A percentile compares a stretch with the other conserved stretches of the same genome.
These are phyloP conservation scores for Trichoderma gracile DNA, from an alignment of 2,329 filamentous ascomycete genomes.

Conservation along the genomic window DNA sequence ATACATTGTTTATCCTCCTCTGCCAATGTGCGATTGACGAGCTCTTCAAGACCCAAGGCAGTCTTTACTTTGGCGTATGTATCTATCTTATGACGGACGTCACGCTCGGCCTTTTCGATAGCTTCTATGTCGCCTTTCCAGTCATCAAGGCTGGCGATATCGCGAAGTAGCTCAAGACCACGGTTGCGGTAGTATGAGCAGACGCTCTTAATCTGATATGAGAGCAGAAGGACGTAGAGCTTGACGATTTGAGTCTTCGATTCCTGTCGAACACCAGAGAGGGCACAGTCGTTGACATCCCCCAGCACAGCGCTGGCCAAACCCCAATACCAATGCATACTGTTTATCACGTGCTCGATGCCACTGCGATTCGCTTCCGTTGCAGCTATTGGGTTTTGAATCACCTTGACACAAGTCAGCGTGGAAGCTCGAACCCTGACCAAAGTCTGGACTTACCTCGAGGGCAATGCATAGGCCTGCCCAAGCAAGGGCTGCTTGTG, in stretches of 20 bases:
- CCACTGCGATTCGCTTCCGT: slow-evolving; percentile 38
- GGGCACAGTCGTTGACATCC: slow-evolving; percentile 20
- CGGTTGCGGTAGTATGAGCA: slow-evolving; percentile 40
- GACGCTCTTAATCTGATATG: slow-evolving; percentile 45
- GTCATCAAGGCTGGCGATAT: slow-evolving; percentile 37
- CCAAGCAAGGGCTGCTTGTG: slow-evolving; percentile 43
- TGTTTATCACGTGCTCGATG: slow-evolving; percentile 39
- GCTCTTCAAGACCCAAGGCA: slow-evolving; percentile 22
- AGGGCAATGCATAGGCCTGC: slow-evolving; percentile 39
- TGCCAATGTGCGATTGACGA: slow-evolving; percentile 23
- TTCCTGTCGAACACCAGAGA: slow-evolving; percentile 27
- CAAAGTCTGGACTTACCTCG: slow-evolving; percentile 32
- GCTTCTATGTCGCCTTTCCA: slow-evolving; percentile 37
- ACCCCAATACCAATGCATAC: slow-evolving; percentile 44
- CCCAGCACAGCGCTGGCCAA: slow-evolving; percentile 36
- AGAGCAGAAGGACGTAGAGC: slow-evolving; percentile 43
- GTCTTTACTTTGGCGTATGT: slow-evolving; percentile 24
- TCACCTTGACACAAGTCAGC: slow-evolving; percentile 31
- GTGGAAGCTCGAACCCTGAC: not conserved
- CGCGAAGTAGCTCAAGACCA: slow-evolving; percentile 34
- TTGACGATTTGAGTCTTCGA: slow-evolving; percentile 35
- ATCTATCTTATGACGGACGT: not conserved
- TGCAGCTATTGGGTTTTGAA: slow-evolving; percentile 36
- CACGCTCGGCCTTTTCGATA: slow-evolving; percentile 35
- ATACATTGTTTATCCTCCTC: slow-evolving; percentile 30